Base-by-base conservation (phyloP, 2,329 filamentous ascomycete species). In the Sclerotinia sclerotiorum region DNA sequence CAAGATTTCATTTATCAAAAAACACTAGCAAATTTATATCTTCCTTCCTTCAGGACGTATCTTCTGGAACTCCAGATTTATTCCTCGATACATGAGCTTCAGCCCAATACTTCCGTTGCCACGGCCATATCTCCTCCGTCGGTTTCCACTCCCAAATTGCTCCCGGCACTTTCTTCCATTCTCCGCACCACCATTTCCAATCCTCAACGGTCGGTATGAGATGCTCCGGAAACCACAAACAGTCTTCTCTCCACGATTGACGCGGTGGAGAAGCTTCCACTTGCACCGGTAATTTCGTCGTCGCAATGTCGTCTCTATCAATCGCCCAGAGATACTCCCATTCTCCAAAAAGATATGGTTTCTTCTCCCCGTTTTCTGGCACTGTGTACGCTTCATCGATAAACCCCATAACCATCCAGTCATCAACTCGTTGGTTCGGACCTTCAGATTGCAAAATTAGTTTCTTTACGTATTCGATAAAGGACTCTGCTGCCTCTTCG, bases 161-260 rank as follows among this genome's bases (percentile, higher is more conserved):
- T 2, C 60, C 29, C n/a, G 60, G 60, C 46, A 62, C 46, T 39
- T 51, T 62, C 60, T 24, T 62, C 60, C 46, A 62, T 7, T 62
- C 60, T 2, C 46, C 60, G 1, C n/a, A 27, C 60, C 60, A 62
- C 60, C 60, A 62, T 2, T 27, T 62, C 60, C 60, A 62, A 21
- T 62, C 60, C 2, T 49, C 46, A 1, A 2, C 29, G 2, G 46
- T 62, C 4, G 46, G 60, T 13, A 39, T 13, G 1, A 24, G 21
- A 39, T 21, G 21, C 42, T 21, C 4, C 2, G 5, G 11, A n/a
- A 48, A 13, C 29, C 32, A 21, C 15, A 5, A 7, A 3, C 21
- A 15, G 15, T 13, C 24, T 2, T 27, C n/a, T n/a, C 5, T 51
- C 21, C 6, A 24, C 7, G 3, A 10, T 0, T 17, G 17, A 1